phyloP scores from a whole-genome alignment of 495 filamentous ascomycete genomes.

The Daldinia bambusicola region DNA sequence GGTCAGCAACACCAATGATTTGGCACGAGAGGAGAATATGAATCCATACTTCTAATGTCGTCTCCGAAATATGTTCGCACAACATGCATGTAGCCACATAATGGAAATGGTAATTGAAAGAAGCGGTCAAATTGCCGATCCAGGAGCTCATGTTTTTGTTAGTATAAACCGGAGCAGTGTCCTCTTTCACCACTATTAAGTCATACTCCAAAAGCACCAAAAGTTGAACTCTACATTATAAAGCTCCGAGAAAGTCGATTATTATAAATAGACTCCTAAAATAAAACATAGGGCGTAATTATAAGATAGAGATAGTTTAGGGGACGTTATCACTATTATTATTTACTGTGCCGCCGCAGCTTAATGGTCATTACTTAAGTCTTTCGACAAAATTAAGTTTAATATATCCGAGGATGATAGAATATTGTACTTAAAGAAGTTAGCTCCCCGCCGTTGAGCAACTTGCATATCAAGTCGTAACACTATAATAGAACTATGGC shows the following conservation, averaged over 20 bases:
- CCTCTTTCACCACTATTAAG: no score
- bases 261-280: not conserved
- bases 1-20: not conserved
- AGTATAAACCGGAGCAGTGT: not conserved
- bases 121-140: constrained; percentile 12
- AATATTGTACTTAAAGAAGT: not conserved
- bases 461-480: not conserved
- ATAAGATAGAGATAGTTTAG: no score
- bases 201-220: not conserved
- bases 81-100: not conserved
- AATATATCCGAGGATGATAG: not conserved
- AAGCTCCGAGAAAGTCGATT: not conserved
- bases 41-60: not conserved
- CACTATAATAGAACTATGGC: not conserved
- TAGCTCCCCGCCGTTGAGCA: not conserved
- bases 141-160: not conserved
- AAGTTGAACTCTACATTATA: not conserved
- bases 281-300: no score
- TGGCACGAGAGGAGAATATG: not conserved
- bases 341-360: no score
- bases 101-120: not conserved
- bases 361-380: no score
- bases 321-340: no score
- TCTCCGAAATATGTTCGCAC: not conserved
- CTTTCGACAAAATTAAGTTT: not conserved